These are phyloP conservation scores for Termitomyces sp. DNA, from an alignment of 768 basidiomycete species.

Conservation along the genomic window DNA sequence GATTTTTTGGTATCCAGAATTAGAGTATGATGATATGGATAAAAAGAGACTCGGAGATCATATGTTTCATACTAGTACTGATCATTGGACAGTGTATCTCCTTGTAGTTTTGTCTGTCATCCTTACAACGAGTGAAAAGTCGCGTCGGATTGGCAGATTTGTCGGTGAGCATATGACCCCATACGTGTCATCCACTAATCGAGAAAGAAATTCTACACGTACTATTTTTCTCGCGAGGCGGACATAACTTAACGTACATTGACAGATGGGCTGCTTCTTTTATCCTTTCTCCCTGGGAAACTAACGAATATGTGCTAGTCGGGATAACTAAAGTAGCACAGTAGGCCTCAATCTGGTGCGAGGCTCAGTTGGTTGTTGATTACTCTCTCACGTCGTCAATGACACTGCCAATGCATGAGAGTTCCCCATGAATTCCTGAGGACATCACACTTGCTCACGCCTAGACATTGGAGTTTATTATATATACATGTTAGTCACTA, in stretches of 20 bases:
- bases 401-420: neutral
- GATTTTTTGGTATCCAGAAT: constrained; percentile 66
- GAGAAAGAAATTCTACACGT: neutral
- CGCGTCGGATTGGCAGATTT: too few relatives aligned
- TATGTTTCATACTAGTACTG: neutral
- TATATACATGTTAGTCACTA: neutral
- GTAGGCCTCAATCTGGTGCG: neutral
- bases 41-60: neutral
- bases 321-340: neutral
- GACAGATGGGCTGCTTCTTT: neutral
- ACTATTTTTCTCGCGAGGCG: neutral
- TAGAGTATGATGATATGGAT: constrained; percentile 28
- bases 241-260: neutral
- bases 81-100: neutral
- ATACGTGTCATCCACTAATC: neutral
- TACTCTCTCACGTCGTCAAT: neutral
- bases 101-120: neutral
- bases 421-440: neutral
- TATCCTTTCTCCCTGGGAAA: neutral
- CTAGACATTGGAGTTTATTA: neutral
- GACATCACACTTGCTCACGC: neutral
- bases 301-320: neutral
- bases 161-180: neutral
- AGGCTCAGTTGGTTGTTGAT: neutral
- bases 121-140: neutral